Evolutionary conservation across 495 filamentous ascomycete genomes (phyloP), one percentile per base, ranked within the genome.

Genomic region (Xylaria telfairii): DNA sequence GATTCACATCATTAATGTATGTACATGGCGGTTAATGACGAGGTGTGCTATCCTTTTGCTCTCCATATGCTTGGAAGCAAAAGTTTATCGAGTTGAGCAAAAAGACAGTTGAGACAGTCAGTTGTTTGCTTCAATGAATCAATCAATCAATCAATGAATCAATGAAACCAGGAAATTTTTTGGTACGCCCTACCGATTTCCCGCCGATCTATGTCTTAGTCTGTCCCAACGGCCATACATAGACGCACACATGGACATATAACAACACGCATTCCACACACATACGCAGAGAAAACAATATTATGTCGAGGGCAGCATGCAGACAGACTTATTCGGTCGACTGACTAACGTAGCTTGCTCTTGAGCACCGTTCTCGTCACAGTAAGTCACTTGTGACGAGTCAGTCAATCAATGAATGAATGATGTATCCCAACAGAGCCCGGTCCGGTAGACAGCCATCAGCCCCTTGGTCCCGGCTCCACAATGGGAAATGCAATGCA

Each of bases 1-100:
- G 65, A 68, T 46, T 57, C 24, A 72, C 76, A 24, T 68, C n/a
- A n/a, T n/a, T n/a, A 68, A 60, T 68, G 65, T 68, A 68, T 66
- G 64, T 41, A 39, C 69, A 72, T 73, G 73, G 71, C 78, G 72
- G 77, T 71, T 75, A 66, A 72, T 54, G 68, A 63, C n/a, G 65
- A 49, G 66, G 64, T 60, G 64, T 65, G 67, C 64, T 71, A 73
- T n/a, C 68, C 54, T 74, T 73, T 34, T 72, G 17, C 68, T 60
- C 47, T 39, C 26, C 37, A 28, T 19, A 46, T 32, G 60, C 37
- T 46, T 24, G 41, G 39, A 63, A 32, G 41, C 37, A 30, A 61
- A 46, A 64, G 21, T 9, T 46, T 15, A 64, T 47, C 19, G 8
- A 30, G 39, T 64, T 47, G 15, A 64, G 41, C 39, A 39, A 64